Evolutionary conservation across 441 rosid genomes (phyloP).

Genomic region (Viola pubescens): DNA sequence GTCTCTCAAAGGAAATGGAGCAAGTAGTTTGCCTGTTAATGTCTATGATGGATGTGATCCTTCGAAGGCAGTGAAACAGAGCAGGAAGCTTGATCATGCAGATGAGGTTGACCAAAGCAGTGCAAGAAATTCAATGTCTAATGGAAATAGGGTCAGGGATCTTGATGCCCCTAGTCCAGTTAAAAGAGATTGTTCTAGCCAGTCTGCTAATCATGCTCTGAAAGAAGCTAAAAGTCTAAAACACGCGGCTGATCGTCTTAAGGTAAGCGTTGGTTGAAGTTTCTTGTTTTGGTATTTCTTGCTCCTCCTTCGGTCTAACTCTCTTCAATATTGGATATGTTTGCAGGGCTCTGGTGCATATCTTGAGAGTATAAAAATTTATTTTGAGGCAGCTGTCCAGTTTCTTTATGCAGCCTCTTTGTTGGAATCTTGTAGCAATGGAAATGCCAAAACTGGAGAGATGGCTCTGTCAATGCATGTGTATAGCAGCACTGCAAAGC

Average conservation of each 20-base stretch:
- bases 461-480: slow-evolving; percentile 53
- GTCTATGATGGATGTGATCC: slow-evolving; percentile 31
- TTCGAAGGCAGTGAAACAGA: slow-evolving; percentile 33
- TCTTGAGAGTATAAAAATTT: slow-evolving; percentile 58
- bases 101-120: slow-evolving; percentile 39
- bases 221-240: slow-evolving; percentile 94
- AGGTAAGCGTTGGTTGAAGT: slow-evolving; percentile 38
- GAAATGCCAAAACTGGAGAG: slow-evolving; percentile 64
- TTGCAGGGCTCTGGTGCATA: slow-evolving; percentile 52
- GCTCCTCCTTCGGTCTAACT: slow-evolving; percentile 12
- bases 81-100: slow-evolving; percentile 37
- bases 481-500: slow-evolving; percentile 80
- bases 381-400: slow-evolving; percentile 91
- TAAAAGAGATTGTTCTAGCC: slow-evolving; percentile 64
- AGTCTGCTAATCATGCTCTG: slow-evolving; percentile 62
- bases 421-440: slow-evolving; percentile 58
- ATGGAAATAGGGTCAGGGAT: slow-evolving; percentile 48
- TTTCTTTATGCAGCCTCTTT: slow-evolving; percentile 87
- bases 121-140: slow-evolving; percentile 38
- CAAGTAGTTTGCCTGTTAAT: slow-evolving; percentile 20
- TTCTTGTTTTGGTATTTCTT: slow-evolving; percentile 13
- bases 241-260: slow-evolving; percentile 86
- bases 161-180: slow-evolving; percentile 57
- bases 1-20: slow-evolving; percentile 30
- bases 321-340: slow-evolving; percentile 16